Percentiles rank a stretch among this genome's conserved stretches.
Evolutionary conservation across 2,329 filamentous ascomycete species (phyloP).

Genomic region (Ploettnerulaceae sp.): DNA sequence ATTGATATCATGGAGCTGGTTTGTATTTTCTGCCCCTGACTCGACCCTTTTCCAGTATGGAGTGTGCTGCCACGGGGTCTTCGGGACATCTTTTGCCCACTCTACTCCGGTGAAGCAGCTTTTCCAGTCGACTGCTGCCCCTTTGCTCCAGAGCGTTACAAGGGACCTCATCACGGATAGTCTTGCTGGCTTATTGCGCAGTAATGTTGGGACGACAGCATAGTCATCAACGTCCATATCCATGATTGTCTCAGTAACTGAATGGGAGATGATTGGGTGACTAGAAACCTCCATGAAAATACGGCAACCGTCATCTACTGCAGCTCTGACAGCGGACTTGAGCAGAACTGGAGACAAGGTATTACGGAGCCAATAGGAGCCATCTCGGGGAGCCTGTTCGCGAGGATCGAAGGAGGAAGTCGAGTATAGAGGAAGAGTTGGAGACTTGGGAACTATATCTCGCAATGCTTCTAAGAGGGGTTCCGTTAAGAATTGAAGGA

Average conservation of each 20-base stretch:
- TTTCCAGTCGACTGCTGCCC: constrained; percentile 32
- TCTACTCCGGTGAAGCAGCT: constrained; percentile 19
- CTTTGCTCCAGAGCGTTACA: constrained; percentile 32
- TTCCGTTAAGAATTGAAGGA: constrained; percentile 32
- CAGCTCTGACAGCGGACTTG: constrained; percentile 34
- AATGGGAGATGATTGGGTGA: constrained; percentile 40
- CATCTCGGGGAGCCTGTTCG: not conserved
- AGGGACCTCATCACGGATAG: constrained; percentile 14
- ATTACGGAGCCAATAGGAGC: constrained; percentile 35
- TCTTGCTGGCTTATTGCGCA: constrained; percentile 5
- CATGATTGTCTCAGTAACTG: constrained; percentile 38
- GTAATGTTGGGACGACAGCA: constrained; percentile 34
- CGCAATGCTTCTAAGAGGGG: constrained; percentile 31
- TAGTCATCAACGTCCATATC: constrained; percentile 33
- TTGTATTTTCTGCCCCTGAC: not conserved
- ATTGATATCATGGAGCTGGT: constrained; percentile 33
- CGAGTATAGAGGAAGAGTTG: not conserved
- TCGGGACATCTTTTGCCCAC: constrained; percentile 30
- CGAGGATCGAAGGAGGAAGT: not conserved
- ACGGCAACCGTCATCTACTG: constrained; percentile 36
- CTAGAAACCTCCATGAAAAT: constrained; percentile 40
- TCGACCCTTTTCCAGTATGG: constrained; percentile 29
- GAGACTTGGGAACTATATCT: not conserved
- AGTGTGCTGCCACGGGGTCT: constrained; percentile 26
- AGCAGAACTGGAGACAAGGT: constrained; percentile 38